These are phyloP conservation scores for Corymbia citriodora DNA, from an alignment of 441 rosid genomes.

Conservation along the genomic window DNA sequence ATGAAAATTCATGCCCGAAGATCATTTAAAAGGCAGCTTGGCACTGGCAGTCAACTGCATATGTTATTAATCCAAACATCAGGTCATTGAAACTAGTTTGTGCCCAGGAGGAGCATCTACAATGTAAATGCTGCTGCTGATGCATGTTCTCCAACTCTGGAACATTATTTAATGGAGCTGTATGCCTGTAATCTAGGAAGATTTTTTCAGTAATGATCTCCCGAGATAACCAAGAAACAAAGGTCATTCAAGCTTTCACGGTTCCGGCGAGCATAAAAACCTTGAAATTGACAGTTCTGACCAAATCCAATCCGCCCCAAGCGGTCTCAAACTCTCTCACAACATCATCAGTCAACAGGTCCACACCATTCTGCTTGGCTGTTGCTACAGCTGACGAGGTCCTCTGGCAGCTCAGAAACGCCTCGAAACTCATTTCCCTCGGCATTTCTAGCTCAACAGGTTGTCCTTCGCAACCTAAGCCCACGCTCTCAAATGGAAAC, in stretches of 20 bases:
- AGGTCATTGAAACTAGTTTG: background rate
- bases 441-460: slow-evolving; percentile 40
- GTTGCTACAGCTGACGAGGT: slow-evolving; percentile 50
- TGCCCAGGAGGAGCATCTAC: background rate
- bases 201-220: background rate
- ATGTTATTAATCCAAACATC: background rate
- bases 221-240: background rate
- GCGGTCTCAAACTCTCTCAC: slow-evolving; percentile 47
- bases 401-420: slow-evolving; percentile 27
- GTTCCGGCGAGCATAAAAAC: slow-evolving; percentile 56
- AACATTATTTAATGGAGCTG: background rate
- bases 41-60: background rate
- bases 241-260: slow-evolving; percentile 2
- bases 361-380: slow-evolving; percentile 52
- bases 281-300: slow-evolving; percentile 36
- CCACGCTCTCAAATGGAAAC: slow-evolving; percentile 51
- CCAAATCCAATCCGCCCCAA: slow-evolving; percentile 54
- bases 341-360: slow-evolving; percentile 36
- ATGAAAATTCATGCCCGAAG: background rate
- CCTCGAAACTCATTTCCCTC: slow-evolving; percentile 44
- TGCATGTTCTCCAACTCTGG: background rate
- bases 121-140: background rate
- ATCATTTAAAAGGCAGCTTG: background rate
- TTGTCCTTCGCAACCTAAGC: slow-evolving; percentile 48
- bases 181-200: background rate